These are phyloP conservation scores for Backusella sp. DNA, from an alignment of 192 early-diverging fungal species.

Conservation along the genomic window DNA sequence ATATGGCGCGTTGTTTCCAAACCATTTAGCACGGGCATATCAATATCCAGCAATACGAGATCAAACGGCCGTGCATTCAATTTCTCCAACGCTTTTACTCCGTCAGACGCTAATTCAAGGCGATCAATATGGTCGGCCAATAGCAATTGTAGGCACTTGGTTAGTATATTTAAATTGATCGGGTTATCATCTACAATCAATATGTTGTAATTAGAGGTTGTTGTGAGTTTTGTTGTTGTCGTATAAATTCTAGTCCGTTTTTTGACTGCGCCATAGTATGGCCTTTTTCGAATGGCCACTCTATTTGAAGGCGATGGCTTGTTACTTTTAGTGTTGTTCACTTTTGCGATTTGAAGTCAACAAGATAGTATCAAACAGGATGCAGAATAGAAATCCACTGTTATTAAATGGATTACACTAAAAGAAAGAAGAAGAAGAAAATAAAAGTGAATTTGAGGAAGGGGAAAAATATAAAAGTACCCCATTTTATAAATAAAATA, in stretches of 20 bases:
- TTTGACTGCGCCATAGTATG: slow-evolving; percentile 4
- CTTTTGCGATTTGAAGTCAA: background rate
- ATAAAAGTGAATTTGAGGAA: background rate
- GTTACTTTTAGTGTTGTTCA: background rate
- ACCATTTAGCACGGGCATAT: slow-evolving; percentile 60
- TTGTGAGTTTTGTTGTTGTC: background rate
- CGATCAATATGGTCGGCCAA: background rate
- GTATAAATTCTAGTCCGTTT: background rate
- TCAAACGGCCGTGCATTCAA: slow-evolving; percentile 49
- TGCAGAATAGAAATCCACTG: background rate
- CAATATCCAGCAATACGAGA: slow-evolving; percentile 64
- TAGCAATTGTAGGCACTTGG: slow-evolving; percentile 40
- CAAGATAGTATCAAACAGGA: no score
- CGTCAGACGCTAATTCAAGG: slow-evolving; percentile 45
- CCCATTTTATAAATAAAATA: background rate
- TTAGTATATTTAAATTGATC: slow-evolving; percentile 59
- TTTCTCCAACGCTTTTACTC: slow-evolving; percentile 44
- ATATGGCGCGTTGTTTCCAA: slow-evolving; percentile 55
- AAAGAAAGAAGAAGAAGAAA: background rate
- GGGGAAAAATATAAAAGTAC: background rate
- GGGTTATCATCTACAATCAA: slow-evolving; percentile 66
- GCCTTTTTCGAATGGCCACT: background rate
- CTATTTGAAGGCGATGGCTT: background rate
- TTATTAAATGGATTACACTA: background rate
- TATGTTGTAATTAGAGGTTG: background rate